phyloP scores from a whole-genome alignment of 2,329 filamentous ascomycete species.

The Lasiodiplodia sp. region DNA sequence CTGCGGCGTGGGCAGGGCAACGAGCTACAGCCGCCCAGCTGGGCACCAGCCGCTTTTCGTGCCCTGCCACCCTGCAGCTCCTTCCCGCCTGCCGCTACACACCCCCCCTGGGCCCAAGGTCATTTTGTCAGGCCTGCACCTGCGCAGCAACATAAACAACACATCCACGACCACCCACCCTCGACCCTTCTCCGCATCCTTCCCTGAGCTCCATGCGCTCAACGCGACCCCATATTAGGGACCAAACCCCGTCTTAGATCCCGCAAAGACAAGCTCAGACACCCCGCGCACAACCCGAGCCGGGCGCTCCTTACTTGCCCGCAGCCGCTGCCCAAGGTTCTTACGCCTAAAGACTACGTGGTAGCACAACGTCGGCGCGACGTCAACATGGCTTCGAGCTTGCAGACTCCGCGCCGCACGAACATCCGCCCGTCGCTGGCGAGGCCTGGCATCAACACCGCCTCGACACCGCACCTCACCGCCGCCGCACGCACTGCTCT shows the following conservation, averaged over 20 bases:
- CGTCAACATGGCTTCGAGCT: slow-evolving; percentile 6
- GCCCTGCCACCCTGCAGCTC: slow-evolving; percentile 24
- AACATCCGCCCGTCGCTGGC: slow-evolving; percentile 49
- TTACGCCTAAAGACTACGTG: slow-evolving; percentile 11
- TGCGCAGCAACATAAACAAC: slow-evolving; percentile 27
- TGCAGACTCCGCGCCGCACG: slow-evolving; percentile 48
- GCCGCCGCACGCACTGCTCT: slow-evolving; percentile 55
- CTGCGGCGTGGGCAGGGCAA: slow-evolving; percentile 9
- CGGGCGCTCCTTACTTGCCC: slow-evolving; percentile 27
- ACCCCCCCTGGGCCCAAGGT: slow-evolving; percentile 7
- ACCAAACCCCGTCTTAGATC: slow-evolving; percentile 19
- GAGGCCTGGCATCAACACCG: slow-evolving; percentile 42
- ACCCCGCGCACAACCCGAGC: slow-evolving; percentile 8
- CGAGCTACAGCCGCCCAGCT: not conserved
- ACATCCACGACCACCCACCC: not conserved
- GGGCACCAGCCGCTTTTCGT: slow-evolving; percentile 8
- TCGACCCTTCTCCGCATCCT: slow-evolving; percentile 15
- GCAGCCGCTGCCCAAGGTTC: not conserved
- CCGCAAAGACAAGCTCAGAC: slow-evolving; percentile 17
- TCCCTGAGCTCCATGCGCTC: slow-evolving; percentile 19
- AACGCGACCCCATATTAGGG: slow-evolving; percentile 16
- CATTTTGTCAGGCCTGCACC: slow-evolving; percentile 17
- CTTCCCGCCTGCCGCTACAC: slow-evolving; percentile 4
- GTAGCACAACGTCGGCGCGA: slow-evolving; percentile 14
- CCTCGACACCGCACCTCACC: slow-evolving; percentile 53